These are phyloP conservation scores for Plectranthus barbatus DNA, from an alignment of 257 asterid genomes.

Conservation along the genomic window DNA sequence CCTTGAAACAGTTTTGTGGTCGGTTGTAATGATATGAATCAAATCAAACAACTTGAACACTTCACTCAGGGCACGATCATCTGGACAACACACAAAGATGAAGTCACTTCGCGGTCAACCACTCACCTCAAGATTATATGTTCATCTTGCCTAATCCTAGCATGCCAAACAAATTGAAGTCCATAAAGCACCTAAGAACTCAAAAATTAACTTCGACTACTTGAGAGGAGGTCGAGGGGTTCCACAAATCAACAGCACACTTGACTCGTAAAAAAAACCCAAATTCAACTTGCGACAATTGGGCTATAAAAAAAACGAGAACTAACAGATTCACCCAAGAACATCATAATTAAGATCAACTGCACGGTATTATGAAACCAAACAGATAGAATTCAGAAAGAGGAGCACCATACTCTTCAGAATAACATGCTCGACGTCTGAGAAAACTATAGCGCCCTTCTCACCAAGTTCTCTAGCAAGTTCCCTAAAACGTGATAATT, in stretches of 20 bases:
- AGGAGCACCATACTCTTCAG: conserved; percentile 45
- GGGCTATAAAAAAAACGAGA: neutral
- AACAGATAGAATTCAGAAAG: neutral
- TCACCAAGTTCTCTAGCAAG: conserved; percentile 71
- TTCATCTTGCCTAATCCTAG: neutral
- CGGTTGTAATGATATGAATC: conserved; percentile 74
- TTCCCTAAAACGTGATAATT: conserved; percentile 45
- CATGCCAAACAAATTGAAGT: neutral
- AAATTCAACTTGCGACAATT: neutral
- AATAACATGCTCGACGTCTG: conserved; percentile 69
- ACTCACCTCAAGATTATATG: conserved; percentile 2
- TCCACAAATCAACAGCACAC: neutral
- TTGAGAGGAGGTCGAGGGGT: neutral
- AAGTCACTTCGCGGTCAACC: conserved; percentile 11
- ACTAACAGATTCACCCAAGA: neutral
- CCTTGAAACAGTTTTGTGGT: conserved; percentile 73
- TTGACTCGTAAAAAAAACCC: neutral
- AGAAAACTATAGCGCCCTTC: conserved; percentile 48
- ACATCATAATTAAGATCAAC: neutral
- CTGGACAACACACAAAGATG: conserved; percentile 27
- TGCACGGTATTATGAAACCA: neutral
- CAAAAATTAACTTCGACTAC: neutral
- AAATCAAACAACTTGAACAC: conserved; percentile 92
- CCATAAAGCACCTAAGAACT: neutral
- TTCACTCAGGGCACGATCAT: conserved; percentile 69